Evolutionary conservation across 2,329 filamentous ascomycete genomes (phyloP), one percentile per base, ranked within the genome.

Genomic region (Cordyceps militaris): DNA sequence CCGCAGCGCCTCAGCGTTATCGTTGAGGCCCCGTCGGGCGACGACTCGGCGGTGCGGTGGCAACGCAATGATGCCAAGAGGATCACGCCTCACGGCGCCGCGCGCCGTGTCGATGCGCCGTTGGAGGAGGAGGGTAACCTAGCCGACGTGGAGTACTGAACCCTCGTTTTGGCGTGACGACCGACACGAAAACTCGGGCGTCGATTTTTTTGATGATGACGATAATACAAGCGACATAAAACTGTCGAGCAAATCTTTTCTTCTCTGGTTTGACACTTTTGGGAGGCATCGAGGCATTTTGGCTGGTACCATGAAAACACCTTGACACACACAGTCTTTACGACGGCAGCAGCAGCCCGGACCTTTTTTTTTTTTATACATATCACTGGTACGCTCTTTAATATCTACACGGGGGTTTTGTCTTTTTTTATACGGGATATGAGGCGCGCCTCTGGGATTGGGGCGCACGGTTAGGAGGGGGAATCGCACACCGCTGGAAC

Each of bases 61-160:
- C 28, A 13, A 14, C 32, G 21, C 24, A 50, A n/a, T 4, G 66
- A 63, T 9, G 59, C 65, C 51, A 61, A 63, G 51, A 57, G 56
- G 50, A 8, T 59, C 19, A 53, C 38, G 51, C 60, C 23, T 57
- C 55, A 30, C 51, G 49, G 6, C 57, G 44, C 14, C 49, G 57
- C 28, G 53, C 54, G 46, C 32, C 48, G 49, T 13, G 49, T 58
- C 14, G 24, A n/a, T 5, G 14, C 30, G 4, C 7, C 14, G n/a
- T n/a, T n/a, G 11, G 32, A 42, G 9, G 56, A 58, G 3, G 47
- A 50, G 32, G 56, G 56, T n/a, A 58, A 58, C 49, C 4, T 58
- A 23, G 49, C 56, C 7, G 56, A 58, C 14, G 34, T 58, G 14
- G 56, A 58, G 19, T 58, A 58, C 38, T 11, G 19, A 38, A 24